Evolutionary conservation across 2,329 filamentous ascomycete genomes (phyloP), one percentile per base, ranked within the genome.

Genomic region (Mycosphaerella arachidis): DNA sequence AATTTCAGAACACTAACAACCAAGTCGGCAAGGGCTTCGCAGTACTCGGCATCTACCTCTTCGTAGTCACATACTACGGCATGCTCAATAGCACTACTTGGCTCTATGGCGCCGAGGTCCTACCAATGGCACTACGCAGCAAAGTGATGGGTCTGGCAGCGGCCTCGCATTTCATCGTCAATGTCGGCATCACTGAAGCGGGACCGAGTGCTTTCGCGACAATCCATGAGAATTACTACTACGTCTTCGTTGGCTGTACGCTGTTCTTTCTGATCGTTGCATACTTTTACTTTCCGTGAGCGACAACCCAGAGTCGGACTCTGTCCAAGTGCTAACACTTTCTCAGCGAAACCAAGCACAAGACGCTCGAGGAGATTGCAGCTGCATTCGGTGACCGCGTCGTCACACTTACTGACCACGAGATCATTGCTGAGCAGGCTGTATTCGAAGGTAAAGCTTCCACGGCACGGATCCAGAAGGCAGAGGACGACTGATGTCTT

Each of bases 161-260:
- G 4, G 79, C 80, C 1, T 78, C 77, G 4, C 82, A 84, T 66
- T 72, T 71, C 56, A 70, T 71, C 20, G 81, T 84, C 56, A 66
- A 66, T 31, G 63, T 67, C 71, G 63, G 52, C n/a, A 55, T 72
- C 29, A 72, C 69, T 13, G 68, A 71, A 63, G 69, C 68, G 5
- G 82, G 82, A 0, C 82, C 82, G 0, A 82, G 76, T 55, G 82
- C 82, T 0, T 84, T 85, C 64, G 79, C 80, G 13, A 83, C 77
- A 48, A 85, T 85, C 56, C 68, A 76, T n/a, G 78, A 85, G 64
- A 85, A 84, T 63, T 85, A 84, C 68, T 85, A 85, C 68, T 85
- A 84, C 61, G 82, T 85, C 18, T 85, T 85, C 61, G 81, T 84
- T 1, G 78, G 66, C 5, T 84, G 82, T 64, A 79, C 79, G 1